Conservation (phyloP, 768 basidiomycete species). For the Leccinellum albellum region DNA sequence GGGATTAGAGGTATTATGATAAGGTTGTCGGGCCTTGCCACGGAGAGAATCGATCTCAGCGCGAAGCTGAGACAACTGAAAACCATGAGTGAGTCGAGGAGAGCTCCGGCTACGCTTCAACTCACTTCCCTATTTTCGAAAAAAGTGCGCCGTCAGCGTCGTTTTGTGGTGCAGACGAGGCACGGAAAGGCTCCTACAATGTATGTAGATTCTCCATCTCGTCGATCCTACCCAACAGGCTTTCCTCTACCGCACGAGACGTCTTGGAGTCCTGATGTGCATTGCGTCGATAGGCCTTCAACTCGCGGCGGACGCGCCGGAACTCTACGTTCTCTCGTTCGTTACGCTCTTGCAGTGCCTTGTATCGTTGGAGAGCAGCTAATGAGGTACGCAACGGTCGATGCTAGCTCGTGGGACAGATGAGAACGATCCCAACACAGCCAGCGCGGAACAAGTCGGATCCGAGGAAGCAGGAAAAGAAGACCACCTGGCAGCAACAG, state of each 20-base stretch:
- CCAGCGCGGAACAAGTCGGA: constrained; percentile 22
- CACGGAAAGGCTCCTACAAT: constrained; percentile 19
- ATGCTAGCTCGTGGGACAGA: constrained; percentile 25
- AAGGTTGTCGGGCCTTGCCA: constrained; percentile 28
- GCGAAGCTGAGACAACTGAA: constrained; percentile 33
- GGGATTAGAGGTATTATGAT: constrained; percentile 41
- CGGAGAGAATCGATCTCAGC: constrained; percentile 36
- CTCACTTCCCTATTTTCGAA: constrained; percentile 28
- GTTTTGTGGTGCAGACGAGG: constrained; percentile 1
- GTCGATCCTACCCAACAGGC: constrained; percentile 30
- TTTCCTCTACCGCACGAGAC: constrained; percentile 35
- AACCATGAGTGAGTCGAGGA: constrained; percentile 20
- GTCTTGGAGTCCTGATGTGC: constrained; percentile 33
- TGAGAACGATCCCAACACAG: constrained; percentile 16
- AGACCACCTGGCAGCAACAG: neutral
- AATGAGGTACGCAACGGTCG: constrained; percentile 31
- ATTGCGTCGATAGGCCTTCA: constrained; percentile 27
- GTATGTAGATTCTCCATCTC: constrained; percentile 30
- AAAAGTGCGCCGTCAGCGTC: constrained; percentile 9
- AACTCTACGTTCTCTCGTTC: constrained; percentile 31
- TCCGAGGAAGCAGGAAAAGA: constrained; percentile 5
- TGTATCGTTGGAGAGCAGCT: constrained; percentile 37
- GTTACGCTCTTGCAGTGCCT: constrained; percentile 34
- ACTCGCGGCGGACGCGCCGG: constrained; percentile 30
- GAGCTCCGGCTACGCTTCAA: constrained; percentile 6